Percentiles rank a stretch among this genome's conserved stretches.
Conservation (phyloP, 495 filamentous ascomycete genomes). For the Penicilliopsis zonata region DNA sequence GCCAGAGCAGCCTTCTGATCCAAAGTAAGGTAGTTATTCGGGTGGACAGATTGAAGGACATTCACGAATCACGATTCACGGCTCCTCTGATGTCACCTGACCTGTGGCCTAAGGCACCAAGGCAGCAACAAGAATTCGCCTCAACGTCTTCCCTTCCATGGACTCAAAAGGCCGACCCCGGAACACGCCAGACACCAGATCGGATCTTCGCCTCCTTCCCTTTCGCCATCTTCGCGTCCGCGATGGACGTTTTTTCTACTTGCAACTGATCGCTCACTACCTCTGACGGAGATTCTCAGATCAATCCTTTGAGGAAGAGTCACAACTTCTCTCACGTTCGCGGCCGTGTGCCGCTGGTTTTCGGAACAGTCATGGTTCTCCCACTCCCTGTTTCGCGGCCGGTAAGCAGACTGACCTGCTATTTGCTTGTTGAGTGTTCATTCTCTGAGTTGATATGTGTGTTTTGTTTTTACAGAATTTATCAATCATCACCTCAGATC, state of each 20-base stretch:
- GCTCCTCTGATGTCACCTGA: too few relatives aligned
- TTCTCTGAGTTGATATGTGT: background rate
- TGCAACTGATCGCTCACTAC: constrained; percentile 4
- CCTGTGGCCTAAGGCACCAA: constrained; percentile 44
- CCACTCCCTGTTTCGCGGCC: constrained; percentile 28
- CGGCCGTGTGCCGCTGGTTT: constrained; percentile 31
- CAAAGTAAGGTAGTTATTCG: too few relatives aligned
- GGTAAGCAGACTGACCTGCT: constrained; percentile 13
- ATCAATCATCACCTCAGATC: constrained; percentile 24
- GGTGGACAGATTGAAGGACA: too few relatives aligned
- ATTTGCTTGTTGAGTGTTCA: background rate
- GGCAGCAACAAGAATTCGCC: constrained; percentile 44
- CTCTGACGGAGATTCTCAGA: constrained; percentile 1
- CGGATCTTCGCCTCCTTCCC: constrained; percentile 8
- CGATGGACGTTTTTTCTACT: constrained; percentile 16
- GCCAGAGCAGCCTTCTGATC: too few relatives aligned
- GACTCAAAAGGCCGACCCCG: background rate
- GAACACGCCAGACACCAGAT: constrained; percentile 12
- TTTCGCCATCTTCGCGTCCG: constrained; percentile 9
- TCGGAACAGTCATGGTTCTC: constrained; percentile 37
- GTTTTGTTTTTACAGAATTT: constrained; percentile 16
- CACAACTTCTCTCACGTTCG: constrained; percentile 10
- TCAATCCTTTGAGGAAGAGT: constrained; percentile 13
- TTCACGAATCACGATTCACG: too few relatives aligned
- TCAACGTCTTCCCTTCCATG: constrained; percentile 14